Evolutionary conservation across 73 alveolate genomes (phyloP).

Genomic region (Stentor coeruleus): DNA sequence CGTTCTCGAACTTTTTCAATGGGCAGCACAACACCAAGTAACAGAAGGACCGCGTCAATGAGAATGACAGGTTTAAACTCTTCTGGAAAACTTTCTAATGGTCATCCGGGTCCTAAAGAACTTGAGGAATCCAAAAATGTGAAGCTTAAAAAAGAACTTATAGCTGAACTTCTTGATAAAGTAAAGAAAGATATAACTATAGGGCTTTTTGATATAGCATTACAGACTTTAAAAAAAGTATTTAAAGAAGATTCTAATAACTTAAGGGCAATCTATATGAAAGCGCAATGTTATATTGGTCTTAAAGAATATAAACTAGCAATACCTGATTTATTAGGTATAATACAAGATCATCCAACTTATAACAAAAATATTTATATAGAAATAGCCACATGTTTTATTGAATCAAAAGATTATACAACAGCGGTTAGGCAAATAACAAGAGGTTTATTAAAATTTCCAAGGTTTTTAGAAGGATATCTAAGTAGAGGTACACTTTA

Average conservation of each 20-base stretch:
- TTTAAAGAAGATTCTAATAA: background rate
- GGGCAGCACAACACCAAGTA: background rate
- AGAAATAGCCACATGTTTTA: background rate
- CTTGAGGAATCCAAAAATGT: too few species aligned
- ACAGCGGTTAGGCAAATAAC: constrained; percentile 35
- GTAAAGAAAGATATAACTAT: background rate
- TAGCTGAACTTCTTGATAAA: background rate
- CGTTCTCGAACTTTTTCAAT: background rate
- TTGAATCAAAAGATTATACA: background rate
- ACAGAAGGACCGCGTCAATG: background rate
- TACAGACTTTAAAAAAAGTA: background rate
- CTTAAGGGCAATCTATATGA: background rate
- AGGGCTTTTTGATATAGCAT: background rate
- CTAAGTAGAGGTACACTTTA: constrained; percentile 8
- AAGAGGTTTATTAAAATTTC: constrained; percentile 33
- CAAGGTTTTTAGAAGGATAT: constrained; percentile 47
- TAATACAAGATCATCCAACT: background rate
- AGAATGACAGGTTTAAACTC: background rate
- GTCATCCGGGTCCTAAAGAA: background rate
- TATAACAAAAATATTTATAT: background rate
- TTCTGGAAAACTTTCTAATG: background rate
- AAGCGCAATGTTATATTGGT: background rate
- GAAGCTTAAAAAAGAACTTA: background rate
- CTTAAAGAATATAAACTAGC: background rate
- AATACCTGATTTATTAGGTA: background rate